Conservation (phyloP, 208 protist species). For the Naegleria gruberi region DNA sequence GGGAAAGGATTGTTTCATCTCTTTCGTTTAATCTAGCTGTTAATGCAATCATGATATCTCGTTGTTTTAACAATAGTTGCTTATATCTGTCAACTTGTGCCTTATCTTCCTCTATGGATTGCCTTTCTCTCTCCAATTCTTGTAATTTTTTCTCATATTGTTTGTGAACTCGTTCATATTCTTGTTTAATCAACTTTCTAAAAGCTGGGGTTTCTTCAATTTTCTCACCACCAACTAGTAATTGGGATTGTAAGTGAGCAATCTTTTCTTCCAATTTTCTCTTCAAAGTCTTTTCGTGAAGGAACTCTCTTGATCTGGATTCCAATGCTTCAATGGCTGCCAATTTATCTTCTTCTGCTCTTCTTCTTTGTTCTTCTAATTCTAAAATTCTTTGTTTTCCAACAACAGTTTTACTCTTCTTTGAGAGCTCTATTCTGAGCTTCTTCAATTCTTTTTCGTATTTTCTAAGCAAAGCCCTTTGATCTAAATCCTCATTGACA, state of each 20-base stretch:
- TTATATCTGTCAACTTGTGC: conserved; percentile 85
- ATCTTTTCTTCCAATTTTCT: conserved; percentile 45
- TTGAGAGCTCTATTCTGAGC: conserved; percentile 31
- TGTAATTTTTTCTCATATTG: conserved; percentile 51
- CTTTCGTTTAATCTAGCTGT: conserved; percentile 79
- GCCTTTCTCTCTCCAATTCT: conserved; percentile 67
- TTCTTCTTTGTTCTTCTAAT: conserved; percentile 41
- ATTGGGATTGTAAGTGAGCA: conserved; percentile 29
- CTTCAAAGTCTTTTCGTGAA: conserved; percentile 49
- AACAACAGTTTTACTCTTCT: conserved; percentile 28
- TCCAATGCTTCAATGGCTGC: conserved; percentile 46
- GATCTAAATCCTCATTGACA: conserved; percentile 47
- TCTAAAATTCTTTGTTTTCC: conserved; percentile 43
- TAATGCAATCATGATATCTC: conserved; percentile 87
- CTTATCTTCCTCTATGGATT: conserved; percentile 70
- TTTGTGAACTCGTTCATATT: conserved; percentile 45
- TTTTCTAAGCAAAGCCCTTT: conserved; percentile 46
- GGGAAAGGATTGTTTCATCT: conserved; percentile 71
- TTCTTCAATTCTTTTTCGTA: conserved; percentile 58
- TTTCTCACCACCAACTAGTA: conserved; percentile 31
- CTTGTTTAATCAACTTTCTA: conserved; percentile 46
- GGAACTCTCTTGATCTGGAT: conserved; percentile 32
- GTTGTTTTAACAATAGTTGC: conserved; percentile 86
- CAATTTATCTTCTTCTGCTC: conserved; percentile 50
- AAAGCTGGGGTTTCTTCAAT: conserved; percentile 35